These are phyloP conservation scores for Aspergillus novofumigatus DNA, from an alignment of 2,329 filamentous ascomycete species.

Conservation along the genomic window DNA sequence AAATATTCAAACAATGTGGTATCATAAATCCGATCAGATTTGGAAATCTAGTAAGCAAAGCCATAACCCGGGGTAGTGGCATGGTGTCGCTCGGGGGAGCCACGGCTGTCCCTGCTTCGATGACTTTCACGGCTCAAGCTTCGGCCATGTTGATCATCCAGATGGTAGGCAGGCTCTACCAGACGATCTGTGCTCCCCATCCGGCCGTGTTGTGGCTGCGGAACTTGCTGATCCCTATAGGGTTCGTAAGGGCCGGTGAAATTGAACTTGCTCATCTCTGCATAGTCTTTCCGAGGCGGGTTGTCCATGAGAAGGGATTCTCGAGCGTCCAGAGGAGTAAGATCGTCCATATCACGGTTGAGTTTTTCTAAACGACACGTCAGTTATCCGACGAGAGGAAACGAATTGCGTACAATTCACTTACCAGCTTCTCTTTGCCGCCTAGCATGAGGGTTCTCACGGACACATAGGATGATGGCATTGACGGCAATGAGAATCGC, in stretches of 20 bases:
- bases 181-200: constrained; percentile 33
- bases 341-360: constrained; percentile 70
- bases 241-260: constrained; percentile 37
- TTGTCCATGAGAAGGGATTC: constrained; percentile 64
- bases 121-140: constrained; percentile 23
- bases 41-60: constrained; percentile 27
- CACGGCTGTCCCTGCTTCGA: constrained; percentile 21
- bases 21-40: constrained; percentile 2
- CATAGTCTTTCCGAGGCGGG: constrained; percentile 32
- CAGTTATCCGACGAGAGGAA: constrained; percentile 15
- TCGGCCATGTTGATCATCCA: constrained; percentile 23
- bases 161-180: constrained; percentile 25
- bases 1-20: constrained; percentile 2
- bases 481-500: constrained; percentile 88
- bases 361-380: constrained; percentile 60
- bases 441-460: constrained; percentile 85
- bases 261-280: constrained; percentile 41
- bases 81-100: constrained; percentile 30
- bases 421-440: constrained; percentile 85
- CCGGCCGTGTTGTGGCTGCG: constrained; percentile 20
- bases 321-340: constrained; percentile 81
- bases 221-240: constrained; percentile 31
- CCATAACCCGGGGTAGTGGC: constrained; percentile 31
- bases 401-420: constrained; percentile 27
- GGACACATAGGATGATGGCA: constrained; percentile 74